A percentile compares a stretch with the other conserved stretches of the same genome.
Conservation (phyloP, 2,329 filamentous ascomycete species). For the Lachnellula willkommii region DNA sequence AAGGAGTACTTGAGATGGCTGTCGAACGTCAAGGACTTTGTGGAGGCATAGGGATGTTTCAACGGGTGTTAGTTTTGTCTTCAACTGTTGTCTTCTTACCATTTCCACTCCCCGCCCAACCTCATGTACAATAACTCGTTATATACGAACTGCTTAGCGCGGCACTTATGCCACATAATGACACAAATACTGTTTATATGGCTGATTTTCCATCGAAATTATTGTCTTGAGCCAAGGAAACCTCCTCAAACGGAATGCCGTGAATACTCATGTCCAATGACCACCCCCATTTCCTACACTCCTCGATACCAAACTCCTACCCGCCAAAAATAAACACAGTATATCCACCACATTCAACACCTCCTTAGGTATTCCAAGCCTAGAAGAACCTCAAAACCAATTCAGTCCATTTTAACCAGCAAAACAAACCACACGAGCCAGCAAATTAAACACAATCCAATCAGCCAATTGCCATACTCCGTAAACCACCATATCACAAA, state of each 20-base stretch:
- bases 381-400: too few species aligned
- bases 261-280: too few species aligned
- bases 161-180: constrained; percentile 14
- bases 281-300: too few species aligned
- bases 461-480: too few species aligned
- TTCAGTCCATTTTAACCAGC: too few species aligned
- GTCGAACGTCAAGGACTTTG: constrained; percentile 77
- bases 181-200: constrained; percentile 3
- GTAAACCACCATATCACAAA: too few species aligned
- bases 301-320: too few species aligned
- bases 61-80: constrained; percentile 6
- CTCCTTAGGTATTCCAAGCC: too few species aligned
- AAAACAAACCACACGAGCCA: too few species aligned
- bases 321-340: too few species aligned
- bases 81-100: constrained; percentile 25
- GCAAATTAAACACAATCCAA: too few species aligned
- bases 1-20: constrained; percentile 92
- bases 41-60: constrained; percentile 54
- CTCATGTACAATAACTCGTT: constrained; percentile 16
- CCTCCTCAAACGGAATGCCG: neutral
- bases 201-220: neutral
- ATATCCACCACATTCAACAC: too few species aligned
- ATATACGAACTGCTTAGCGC: constrained; percentile 1
- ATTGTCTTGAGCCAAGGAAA: neutral
- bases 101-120: constrained; percentile 21